These are phyloP conservation scores for Truncatella angustata DNA, from an alignment of 2,329 filamentous ascomycete species.

Conservation along the genomic window DNA sequence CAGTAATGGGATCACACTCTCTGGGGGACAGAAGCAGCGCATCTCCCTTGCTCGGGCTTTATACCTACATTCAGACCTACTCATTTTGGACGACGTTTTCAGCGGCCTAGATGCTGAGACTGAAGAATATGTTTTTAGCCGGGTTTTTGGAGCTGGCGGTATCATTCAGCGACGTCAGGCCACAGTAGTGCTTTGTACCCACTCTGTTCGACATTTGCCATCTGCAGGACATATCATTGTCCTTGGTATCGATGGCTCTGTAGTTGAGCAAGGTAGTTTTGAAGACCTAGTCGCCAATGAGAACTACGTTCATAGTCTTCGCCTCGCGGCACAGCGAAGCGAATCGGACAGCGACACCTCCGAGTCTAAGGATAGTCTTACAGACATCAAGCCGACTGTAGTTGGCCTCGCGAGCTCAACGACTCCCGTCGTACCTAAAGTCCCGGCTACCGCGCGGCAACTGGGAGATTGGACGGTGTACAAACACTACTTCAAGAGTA, in stretches of 20 bases:
- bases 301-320: too few species aligned
- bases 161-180: too few species aligned
- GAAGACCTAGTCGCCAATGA: not conserved
- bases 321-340: too few species aligned
- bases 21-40: conserved; percentile 31
- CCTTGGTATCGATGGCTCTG: conserved; percentile 4
- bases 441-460: too few species aligned
- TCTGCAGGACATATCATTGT: conserved; percentile 6
- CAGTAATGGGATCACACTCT: conserved; percentile 34
- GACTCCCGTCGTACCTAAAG: too few species aligned
- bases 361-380: too few species aligned
- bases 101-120: conserved; percentile 2
- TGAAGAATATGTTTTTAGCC: not conserved
- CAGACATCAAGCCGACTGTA: too few species aligned
- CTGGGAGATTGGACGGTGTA: conserved; percentile 28
- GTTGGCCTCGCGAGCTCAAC: too few species aligned
- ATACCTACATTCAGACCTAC: conserved; percentile 5
- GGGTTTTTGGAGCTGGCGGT: not conserved
- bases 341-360: too few species aligned
- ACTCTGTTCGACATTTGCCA: conserved; percentile 7
- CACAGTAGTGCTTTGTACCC: too few species aligned
- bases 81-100: conserved; percentile 3
- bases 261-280: conserved; percentile 12
- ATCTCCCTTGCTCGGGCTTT: conserved; percentile 10
- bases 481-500: conserved; percentile 29